These are phyloP conservation scores for Penicillium robsamsonii DNA, from an alignment of 495 filamentous ascomycete species.

Conservation along the genomic window DNA sequence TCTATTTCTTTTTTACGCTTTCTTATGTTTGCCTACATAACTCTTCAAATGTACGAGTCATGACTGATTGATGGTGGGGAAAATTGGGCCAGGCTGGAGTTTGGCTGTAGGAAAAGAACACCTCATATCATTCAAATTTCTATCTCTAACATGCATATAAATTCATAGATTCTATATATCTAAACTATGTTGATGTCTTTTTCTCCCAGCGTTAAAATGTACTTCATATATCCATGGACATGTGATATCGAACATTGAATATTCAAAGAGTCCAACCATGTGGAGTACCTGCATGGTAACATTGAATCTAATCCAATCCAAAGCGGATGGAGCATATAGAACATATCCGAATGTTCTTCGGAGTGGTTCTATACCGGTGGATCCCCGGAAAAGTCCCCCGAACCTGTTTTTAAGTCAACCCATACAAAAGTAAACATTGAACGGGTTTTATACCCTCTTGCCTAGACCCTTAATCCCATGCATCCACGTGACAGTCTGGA, in stretches of 20 bases:
- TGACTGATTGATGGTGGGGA: conserved; percentile 9
- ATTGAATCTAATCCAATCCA: no score
- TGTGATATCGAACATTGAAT: neutral
- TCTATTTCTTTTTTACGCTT: neutral
- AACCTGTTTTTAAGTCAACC: neutral
- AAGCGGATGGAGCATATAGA: neutral
- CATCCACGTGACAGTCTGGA: conserved; percentile 28
- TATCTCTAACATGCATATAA: conserved; percentile 14
- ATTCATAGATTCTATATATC: neutral
- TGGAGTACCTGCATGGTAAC: no score
- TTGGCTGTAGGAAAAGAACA: conserved; percentile 12
- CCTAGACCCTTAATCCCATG: neutral
- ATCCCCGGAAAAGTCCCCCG: conserved; percentile 6
- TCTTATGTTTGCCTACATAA: conserved; percentile 9
- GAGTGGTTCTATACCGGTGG: neutral
- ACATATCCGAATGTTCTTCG: neutral
- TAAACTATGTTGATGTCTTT: neutral
- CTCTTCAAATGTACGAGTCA: conserved; percentile 15
- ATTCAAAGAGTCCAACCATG: no score
- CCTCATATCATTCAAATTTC: conserved; percentile 4
- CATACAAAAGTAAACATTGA: no score
- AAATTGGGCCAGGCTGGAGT: conserved; percentile 13
- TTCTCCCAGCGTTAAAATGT: neutral
- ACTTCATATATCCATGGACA: neutral
- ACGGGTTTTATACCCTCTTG: no score